Evolutionary conservation across 2,329 filamentous ascomycete species (phyloP), one percentile per base, ranked within the genome.

Genomic region (Decorospora gaudefroyi): DNA sequence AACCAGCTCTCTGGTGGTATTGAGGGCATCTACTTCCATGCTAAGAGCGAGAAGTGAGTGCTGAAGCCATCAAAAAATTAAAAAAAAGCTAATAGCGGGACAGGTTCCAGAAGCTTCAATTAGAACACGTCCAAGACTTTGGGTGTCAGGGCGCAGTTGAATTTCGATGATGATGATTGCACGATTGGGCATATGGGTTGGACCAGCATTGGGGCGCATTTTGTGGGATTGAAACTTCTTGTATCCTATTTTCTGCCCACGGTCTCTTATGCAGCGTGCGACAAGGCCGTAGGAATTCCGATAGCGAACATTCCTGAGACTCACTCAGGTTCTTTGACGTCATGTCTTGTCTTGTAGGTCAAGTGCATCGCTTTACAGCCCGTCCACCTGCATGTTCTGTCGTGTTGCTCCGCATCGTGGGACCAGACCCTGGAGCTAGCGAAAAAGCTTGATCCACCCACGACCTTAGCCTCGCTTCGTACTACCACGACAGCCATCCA

Each of bases 1-100:
- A 96, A 97, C 70, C 92, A 97, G 72, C 76, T 90, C 34, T 82
- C 85, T 53, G 93, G 92, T 6, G 85, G 81, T 53, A 87, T 99
- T 27, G 91, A 84, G 64, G 93, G 93, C 12, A 96, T 97, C 46
- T 99, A 99, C 73, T 99, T 96, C 70, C 93, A 99, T 74, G 88
- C 89, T 9, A 96, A 95, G 76, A 97, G 91, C 74, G 92, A 97
- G 76, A 96, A 92, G 89, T 96, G 73, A 74, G 87, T 81, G 1
- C 11, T n/a, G 10, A 25, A 17, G n/a, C 4, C 1, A 6, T 9
- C 4, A 1, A 9, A 2, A 21, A 11, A 2, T 16, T 42, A n/a
- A 25, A 6, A 21, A 10, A 15, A 27, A n/a, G 32, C 61, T 67
- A 54, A 69, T 51, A 26, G 29, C 10, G 9, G 11, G 44, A 33